A percentile compares a stretch with the other conserved stretches of the same genome.
phyloP scores from a whole-genome alignment of 495 filamentous ascomycete genomes.

The Amniculicola lignicola region DNA sequence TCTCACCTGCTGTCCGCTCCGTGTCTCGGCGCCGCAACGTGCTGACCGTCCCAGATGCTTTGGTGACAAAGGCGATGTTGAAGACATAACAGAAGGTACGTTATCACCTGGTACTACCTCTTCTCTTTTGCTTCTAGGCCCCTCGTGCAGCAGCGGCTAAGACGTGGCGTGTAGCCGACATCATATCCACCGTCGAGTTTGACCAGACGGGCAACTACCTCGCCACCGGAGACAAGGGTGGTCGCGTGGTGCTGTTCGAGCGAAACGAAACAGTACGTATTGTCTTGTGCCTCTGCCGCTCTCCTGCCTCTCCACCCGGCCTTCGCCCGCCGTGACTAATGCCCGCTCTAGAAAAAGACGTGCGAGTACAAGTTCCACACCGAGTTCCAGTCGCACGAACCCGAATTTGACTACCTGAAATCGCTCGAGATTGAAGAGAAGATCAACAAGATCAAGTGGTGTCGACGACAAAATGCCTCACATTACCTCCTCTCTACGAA shows the following conservation, averaged over 20 bases:
- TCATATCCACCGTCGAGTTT: constrained; percentile 98
- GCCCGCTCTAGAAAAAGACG: constrained; percentile 83
- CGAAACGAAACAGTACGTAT: constrained; percentile 87
- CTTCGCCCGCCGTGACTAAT: not conserved
- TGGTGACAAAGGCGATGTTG: constrained; percentile 98
- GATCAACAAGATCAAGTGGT: constrained; percentile 99
- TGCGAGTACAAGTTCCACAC: constrained; percentile 99
- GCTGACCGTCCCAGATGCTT: constrained; percentile 68
- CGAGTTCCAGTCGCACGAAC: constrained; percentile 98
- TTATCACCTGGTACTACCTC: not conserved
- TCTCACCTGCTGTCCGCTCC: not conserved
- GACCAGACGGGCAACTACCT: constrained; percentile 98
- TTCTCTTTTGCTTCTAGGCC: not conserved
- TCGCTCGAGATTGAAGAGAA: constrained; percentile 99
- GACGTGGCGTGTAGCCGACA: constrained; percentile 67
- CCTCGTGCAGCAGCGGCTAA: not conserved
- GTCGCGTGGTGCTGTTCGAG: constrained; percentile 93
- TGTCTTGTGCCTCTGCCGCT: constrained; percentile 8
- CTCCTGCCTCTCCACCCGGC: not conserved
- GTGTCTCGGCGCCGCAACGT: not conserved
- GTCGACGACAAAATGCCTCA: constrained; percentile 92
- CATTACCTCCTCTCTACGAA: constrained; percentile 98
- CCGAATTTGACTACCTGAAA: constrained; percentile 98
- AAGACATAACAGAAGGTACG: constrained; percentile 98
- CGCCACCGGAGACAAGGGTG: constrained; percentile 96